These are phyloP conservation scores for Cynanchum wilfordii DNA, from an alignment of 257 asterid species.

Conservation along the genomic window DNA sequence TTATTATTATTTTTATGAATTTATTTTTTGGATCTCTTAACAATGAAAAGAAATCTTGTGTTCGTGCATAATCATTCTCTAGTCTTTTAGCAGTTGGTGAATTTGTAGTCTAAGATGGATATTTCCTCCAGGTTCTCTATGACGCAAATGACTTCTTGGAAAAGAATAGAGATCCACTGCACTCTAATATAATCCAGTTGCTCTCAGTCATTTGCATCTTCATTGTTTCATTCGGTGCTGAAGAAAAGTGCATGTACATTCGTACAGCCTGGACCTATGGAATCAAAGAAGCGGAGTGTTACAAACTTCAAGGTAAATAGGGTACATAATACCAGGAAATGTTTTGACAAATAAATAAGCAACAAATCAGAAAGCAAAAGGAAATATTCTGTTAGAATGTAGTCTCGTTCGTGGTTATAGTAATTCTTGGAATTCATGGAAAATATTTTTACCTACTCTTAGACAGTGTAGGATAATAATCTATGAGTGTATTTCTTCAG, in stretches of 20 bases:
- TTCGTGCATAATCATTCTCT: background rate
- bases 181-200: conserved; percentile 51
- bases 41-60: background rate
- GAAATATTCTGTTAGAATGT: too few species aligned
- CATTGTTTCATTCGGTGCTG: conserved; percentile 31
- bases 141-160: conserved; percentile 69
- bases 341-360: too few species aligned
- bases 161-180: conserved; percentile 71
- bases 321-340: too few species aligned
- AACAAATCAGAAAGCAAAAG: too few species aligned
- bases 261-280: conserved; percentile 28
- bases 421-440: background rate
- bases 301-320: conserved; percentile 67
- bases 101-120: conserved; percentile 9
- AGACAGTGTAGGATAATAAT: background rate
- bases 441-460: background rate
- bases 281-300: conserved; percentile 63
- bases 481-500: background rate
- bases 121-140: conserved; percentile 57
- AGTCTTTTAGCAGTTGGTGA: conserved; percentile 1
- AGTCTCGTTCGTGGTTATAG: background rate
- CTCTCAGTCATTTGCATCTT: conserved; percentile 58
- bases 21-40: background rate
- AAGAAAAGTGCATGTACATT: conserved; percentile 27
- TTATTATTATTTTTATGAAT: too few species aligned